Evolutionary conservation across 176 grass and related monocot species (phyloP).

Genomic region (Avena sativa): DNA sequence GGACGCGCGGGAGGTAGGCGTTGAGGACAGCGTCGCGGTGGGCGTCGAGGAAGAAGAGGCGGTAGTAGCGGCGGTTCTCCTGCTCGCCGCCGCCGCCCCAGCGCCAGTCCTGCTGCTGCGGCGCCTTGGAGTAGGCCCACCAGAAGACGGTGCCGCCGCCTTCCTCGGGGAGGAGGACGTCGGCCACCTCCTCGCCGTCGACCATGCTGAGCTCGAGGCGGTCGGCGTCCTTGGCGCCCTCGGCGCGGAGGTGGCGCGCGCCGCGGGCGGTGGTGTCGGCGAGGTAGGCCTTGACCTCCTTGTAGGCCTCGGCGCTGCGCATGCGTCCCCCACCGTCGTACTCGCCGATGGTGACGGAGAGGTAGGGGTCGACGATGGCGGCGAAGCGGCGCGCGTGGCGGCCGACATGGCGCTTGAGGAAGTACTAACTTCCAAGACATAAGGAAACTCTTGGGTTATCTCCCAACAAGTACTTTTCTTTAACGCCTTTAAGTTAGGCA

Average conservation of each 20-base stretch:
- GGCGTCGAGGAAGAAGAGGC: slow-evolving; percentile 51
- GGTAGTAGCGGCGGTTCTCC: slow-evolving; percentile 45
- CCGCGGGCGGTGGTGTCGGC: slow-evolving; percentile 22
- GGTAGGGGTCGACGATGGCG: slow-evolving; percentile 56
- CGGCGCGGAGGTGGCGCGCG: slow-evolving; percentile 43
- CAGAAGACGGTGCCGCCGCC: slow-evolving; percentile 35
- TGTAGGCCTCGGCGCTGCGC: slow-evolving; percentile 49
- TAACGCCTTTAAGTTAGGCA: no score
- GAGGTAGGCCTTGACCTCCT: slow-evolving; percentile 64
- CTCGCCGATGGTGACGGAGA: slow-evolving; percentile 52
- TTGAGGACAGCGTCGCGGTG: slow-evolving; percentile 43
- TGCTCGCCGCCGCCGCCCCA: background rate
- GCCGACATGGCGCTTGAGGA: slow-evolving; percentile 40
- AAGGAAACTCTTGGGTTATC: no score
- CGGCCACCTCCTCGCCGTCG: slow-evolving; percentile 54
- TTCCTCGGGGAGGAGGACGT: background rate
- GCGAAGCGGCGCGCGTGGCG: slow-evolving; percentile 42
- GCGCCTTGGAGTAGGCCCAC: background rate
- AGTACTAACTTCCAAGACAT: no score
- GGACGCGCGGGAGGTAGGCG: slow-evolving; percentile 50
- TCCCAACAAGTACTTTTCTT: no score
- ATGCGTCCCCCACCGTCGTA: slow-evolving; percentile 39
- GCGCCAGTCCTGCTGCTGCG: background rate
- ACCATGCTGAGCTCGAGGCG: slow-evolving; percentile 48
- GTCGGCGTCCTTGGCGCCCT: slow-evolving; percentile 44